phyloP scores from a whole-genome alignment of 768 basidiomycete species.

The Harrya chromipes region DNA sequence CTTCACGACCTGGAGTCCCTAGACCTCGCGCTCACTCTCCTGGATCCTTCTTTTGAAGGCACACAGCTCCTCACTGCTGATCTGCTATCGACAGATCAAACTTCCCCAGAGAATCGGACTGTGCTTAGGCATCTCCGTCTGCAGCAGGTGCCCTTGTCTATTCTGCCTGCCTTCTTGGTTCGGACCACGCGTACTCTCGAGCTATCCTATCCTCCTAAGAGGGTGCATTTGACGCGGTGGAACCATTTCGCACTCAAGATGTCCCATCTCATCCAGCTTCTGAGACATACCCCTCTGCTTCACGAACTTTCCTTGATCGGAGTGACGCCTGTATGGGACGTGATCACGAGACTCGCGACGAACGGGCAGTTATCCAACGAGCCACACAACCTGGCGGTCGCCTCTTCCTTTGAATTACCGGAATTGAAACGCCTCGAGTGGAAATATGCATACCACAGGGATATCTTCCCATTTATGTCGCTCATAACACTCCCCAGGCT shows the following conservation, averaged over 20 bases:
- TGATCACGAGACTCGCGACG: slow-evolving; percentile 12
- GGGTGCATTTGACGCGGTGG: slow-evolving; percentile 12
- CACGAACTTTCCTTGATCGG: slow-evolving; percentile 42
- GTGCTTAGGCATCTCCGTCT: slow-evolving; percentile 37
- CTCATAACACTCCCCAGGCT: slow-evolving; percentile 40
- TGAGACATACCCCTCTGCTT: slow-evolving; percentile 38
- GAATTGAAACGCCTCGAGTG: slow-evolving; percentile 46
- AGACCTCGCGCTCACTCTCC: slow-evolving; percentile 26
- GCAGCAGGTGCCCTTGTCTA: slow-evolving; percentile 40
- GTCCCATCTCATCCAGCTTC: slow-evolving; percentile 38
- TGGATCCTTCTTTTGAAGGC: slow-evolving; percentile 26
- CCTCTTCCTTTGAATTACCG: slow-evolving; percentile 32
- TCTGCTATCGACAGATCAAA: slow-evolving; percentile 10
- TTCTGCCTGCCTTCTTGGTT: slow-evolving; percentile 37
- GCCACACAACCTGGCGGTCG: slow-evolving; percentile 4
- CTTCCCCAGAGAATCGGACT: slow-evolving; percentile 1
- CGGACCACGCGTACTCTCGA: slow-evolving; percentile 41
- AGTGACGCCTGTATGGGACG: slow-evolving; percentile 41
- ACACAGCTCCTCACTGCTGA: slow-evolving; percentile 25
- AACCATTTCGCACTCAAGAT: slow-evolving; percentile 37
- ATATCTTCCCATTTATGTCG: slow-evolving; percentile 43
- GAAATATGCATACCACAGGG: slow-evolving; percentile 42
- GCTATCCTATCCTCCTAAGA: slow-evolving; percentile 38
- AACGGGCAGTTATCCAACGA: slow-evolving; percentile 11
- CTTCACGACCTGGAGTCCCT: slow-evolving; percentile 29